phyloP scores from a whole-genome alignment of 2,329 filamentous ascomycete species.

The Grosmannia serpens region DNA sequence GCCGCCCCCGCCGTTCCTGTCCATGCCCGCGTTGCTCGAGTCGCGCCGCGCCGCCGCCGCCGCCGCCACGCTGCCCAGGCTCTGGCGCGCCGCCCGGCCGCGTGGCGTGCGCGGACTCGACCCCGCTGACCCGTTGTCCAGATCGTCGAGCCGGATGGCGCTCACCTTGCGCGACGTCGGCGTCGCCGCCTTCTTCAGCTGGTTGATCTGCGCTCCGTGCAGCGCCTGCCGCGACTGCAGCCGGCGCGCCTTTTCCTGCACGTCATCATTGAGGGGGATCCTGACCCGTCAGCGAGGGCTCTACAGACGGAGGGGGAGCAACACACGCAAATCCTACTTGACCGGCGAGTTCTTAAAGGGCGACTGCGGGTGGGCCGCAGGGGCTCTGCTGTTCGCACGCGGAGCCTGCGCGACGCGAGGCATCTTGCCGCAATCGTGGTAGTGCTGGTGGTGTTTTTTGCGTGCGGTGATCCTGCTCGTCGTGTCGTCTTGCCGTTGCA shows the following conservation, averaged over 20 bases:
- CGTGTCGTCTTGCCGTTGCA: background rate
- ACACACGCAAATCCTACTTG: conserved; percentile 31
- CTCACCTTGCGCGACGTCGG: conserved; percentile 58
- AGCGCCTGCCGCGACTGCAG: conserved; percentile 78
- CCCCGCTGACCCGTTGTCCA: conserved; percentile 37
- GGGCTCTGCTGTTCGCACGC: conserved; percentile 33
- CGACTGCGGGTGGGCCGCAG: conserved; percentile 31
- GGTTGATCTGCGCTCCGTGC: conserved; percentile 84
- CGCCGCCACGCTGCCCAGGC: conserved; percentile 15
- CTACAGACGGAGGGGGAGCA: background rate
- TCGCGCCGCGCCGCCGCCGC: background rate
- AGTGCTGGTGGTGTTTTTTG: conserved; percentile 4
- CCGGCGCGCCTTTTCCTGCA: conserved; percentile 78
- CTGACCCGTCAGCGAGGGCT: conserved; percentile 28
- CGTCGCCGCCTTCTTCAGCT: conserved; percentile 67
- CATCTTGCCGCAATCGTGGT: conserved; percentile 28
- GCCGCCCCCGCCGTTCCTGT: background rate
- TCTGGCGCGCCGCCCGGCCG: conserved; percentile 8
- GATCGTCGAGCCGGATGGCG: conserved; percentile 41
- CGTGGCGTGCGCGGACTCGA: conserved; percentile 38
- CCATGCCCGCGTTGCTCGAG: background rate
- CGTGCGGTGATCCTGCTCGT: background rate
- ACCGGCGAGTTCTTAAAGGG: conserved; percentile 48
- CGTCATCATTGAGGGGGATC: conserved; percentile 94
- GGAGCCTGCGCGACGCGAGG: conserved; percentile 46